Percentiles rank a stretch among this genome's conserved stretches.
phyloP scores from a whole-genome alignment of 1,139 yeast species.

The Scheffersomyces cryptocercus region DNA sequence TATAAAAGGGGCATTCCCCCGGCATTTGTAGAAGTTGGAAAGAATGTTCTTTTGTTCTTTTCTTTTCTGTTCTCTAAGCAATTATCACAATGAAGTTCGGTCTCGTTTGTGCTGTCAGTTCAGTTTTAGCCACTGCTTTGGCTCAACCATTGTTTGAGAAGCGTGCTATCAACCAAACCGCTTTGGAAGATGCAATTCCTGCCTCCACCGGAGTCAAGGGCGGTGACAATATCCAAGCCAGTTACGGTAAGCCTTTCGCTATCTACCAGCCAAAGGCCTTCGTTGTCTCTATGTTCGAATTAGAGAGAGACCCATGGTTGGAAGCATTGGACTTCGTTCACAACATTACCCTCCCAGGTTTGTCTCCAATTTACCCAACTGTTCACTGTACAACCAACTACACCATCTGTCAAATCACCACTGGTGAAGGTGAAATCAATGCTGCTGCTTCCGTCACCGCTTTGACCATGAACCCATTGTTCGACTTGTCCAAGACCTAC shows the following conservation, averaged over 20 bases:
- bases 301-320: constrained; percentile 46
- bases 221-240: constrained; percentile 19
- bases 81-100: constrained; percentile 15
- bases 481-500: constrained; percentile 61
- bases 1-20: too few species aligned
- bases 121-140: constrained; percentile 12
- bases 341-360: constrained; percentile 61
- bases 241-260: constrained; percentile 36
- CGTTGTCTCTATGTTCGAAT: constrained; percentile 56
- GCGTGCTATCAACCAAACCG: constrained; percentile 20
- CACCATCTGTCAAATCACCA: constrained; percentile 60
- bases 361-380: constrained; percentile 60
- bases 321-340: constrained; percentile 13
- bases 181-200: constrained; percentile 12
- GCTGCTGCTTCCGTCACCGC: constrained; percentile 65
- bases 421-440: constrained; percentile 71
- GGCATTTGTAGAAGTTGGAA: too few species aligned
- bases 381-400: constrained; percentile 57
- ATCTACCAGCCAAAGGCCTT: constrained; percentile 55
- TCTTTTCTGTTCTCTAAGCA: too few species aligned
- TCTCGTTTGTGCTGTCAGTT: constrained; percentile 10
- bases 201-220: constrained; percentile 12
- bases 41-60: too few species aligned
- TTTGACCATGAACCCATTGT: constrained; percentile 51
- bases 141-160: constrained; percentile 21